Evolutionary conservation across 192 early-diverging fungal genomes (phyloP).

Genomic region (Podila epicladia): DNA sequence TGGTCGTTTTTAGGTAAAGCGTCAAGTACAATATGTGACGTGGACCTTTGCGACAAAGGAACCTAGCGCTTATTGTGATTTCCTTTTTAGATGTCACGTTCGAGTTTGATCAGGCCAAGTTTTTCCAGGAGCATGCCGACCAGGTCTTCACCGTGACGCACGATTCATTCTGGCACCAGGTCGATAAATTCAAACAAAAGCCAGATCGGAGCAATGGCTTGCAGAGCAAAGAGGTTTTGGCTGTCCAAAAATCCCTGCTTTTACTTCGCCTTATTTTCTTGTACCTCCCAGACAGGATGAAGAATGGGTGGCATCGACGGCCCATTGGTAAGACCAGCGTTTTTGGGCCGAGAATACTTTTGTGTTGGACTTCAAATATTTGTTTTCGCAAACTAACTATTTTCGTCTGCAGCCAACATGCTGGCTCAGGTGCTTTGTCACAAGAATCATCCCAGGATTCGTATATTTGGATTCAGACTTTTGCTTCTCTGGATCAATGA

Average conservation of each 20-base stretch:
- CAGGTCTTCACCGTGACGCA: conserved; percentile 73
- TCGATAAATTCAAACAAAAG: conserved; percentile 79
- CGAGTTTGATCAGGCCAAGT: conserved; percentile 76
- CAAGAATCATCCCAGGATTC: conserved; percentile 74
- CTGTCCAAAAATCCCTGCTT: conserved; percentile 69
- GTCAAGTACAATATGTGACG: no score
- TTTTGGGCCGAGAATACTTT: neutral
- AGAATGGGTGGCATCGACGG: conserved; percentile 76
- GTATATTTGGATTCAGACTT: conserved; percentile 77
- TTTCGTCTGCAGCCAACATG: conserved; percentile 60
- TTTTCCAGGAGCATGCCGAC: conserved; percentile 81
- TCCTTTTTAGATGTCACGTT: conserved; percentile 64
- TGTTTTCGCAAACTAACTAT: neutral
- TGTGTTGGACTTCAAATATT: neutral
- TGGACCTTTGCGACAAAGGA: neutral
- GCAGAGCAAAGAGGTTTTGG: conserved; percentile 71
- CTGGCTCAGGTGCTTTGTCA: conserved; percentile 69
- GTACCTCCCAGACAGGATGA: conserved; percentile 73
- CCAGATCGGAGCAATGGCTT: conserved; percentile 63
- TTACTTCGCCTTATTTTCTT: conserved; percentile 75
- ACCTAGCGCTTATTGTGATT: neutral
- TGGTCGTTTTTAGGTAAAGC: conserved; percentile 76
- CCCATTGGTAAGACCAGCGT: conserved; percentile 63
- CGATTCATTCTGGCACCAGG: conserved; percentile 74
- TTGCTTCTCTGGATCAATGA: conserved; percentile 79